phyloP scores from a whole-genome alignment of 2,329 filamentous ascomycete genomes.

The Calonectria naviculata region DNA sequence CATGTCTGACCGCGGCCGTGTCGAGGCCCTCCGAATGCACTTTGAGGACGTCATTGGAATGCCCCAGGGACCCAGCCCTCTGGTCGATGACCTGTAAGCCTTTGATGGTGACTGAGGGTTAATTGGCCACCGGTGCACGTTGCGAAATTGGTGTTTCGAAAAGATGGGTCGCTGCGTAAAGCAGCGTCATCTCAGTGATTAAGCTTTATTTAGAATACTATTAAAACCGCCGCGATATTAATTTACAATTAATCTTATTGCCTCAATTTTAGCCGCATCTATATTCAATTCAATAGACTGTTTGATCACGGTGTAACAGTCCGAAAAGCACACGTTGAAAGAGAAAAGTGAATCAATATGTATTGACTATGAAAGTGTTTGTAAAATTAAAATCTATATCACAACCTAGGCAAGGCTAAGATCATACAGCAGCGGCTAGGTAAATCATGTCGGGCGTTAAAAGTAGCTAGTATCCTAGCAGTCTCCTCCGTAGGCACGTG shows the following conservation, averaged over 20 bases:
- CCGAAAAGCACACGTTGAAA: no score
- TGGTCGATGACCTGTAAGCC: background rate
- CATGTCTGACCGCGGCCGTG: background rate
- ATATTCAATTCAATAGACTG: no score
- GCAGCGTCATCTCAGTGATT: no score
- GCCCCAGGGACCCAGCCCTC: background rate
- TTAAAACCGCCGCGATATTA: no score
- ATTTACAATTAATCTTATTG: no score
- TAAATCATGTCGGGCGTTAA: background rate
- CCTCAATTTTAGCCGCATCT: no score
- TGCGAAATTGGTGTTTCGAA: no score
- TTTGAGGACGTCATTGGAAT: background rate
- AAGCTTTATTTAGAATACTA: no score
- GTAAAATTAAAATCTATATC: background rate
- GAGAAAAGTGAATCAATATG: background rate
- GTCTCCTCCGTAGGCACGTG: background rate
- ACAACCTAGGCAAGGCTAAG: background rate
- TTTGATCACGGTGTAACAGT: no score
- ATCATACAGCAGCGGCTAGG: background rate
- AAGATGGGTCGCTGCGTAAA: no score
- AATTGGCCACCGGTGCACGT: no score
- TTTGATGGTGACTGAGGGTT: no score
- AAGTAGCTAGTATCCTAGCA: background rate
- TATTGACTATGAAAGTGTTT: background rate
- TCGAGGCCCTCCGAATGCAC: conserved; percentile 1